Percentiles rank a stretch among this genome's conserved stretches.
Evolutionary conservation across 768 basidiomycete genomes (phyloP).

Genomic region (Leccinellum luteum): DNA sequence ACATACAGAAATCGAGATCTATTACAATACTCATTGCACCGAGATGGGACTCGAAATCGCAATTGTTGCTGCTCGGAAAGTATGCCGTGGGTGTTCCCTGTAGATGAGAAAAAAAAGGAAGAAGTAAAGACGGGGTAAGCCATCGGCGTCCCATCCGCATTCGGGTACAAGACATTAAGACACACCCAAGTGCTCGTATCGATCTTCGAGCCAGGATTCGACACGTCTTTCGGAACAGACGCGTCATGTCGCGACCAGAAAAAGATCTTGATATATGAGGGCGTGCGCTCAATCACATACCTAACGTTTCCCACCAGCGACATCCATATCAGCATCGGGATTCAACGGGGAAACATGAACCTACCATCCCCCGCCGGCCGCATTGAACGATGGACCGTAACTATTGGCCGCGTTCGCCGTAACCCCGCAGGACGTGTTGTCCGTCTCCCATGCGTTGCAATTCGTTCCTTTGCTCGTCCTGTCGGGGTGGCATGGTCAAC

Average conservation of each 20-base stretch:
- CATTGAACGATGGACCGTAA: conserved; percentile 37
- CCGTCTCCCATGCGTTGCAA: conserved; percentile 30
- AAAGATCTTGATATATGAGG: conserved; percentile 35
- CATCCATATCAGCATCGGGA: not conserved
- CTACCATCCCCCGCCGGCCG: conserved; percentile 36
- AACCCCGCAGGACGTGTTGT: conserved; percentile 35
- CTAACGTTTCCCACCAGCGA: conserved; percentile 6
- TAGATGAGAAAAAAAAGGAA: not conserved
- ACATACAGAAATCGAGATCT: conserved; percentile 39
- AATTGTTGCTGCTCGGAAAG: conserved; percentile 55
- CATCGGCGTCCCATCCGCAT: not conserved
- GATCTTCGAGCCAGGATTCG: conserved; percentile 15
- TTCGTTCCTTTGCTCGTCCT: conserved; percentile 26
- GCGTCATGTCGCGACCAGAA: conserved; percentile 37
- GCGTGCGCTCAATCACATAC: conserved; percentile 38
- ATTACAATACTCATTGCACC: conserved; percentile 62
- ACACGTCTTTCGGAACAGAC: conserved; percentile 35
- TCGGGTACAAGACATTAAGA: not conserved
- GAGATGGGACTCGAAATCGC: conserved; percentile 55
- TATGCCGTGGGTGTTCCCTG: conserved; percentile 59
- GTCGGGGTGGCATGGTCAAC: not conserved
- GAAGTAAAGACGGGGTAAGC: not conserved
- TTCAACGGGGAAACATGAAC: not conserved
- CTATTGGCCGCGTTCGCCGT: conserved; percentile 21
- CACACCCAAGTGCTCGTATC: conserved; percentile 27